phyloP scores from a whole-genome alignment of 345 rosid species.

The Heritiera fomes region DNA sequence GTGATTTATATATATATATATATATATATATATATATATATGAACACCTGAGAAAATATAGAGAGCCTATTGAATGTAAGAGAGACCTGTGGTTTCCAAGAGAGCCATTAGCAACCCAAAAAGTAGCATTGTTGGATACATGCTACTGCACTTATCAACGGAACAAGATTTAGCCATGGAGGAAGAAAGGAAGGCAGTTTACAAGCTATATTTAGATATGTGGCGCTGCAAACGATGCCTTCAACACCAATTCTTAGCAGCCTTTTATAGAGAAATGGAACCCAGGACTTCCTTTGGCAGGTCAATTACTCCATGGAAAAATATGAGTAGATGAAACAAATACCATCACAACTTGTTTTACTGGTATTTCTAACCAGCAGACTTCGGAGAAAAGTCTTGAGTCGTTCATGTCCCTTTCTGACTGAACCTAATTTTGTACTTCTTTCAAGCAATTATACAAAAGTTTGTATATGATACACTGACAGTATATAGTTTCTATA shows the following conservation, averaged over 20 bases:
- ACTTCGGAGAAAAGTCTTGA: too few species aligned
- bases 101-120: background rate
- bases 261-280: background rate
- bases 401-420: too few species aligned
- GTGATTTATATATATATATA: too few species aligned
- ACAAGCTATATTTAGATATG: too few species aligned
- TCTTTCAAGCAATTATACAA: too few species aligned
- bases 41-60: background rate
- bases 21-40: too few species aligned
- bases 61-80: background rate
- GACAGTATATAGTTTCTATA: too few species aligned
- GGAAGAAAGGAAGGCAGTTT: background rate
- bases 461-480: too few species aligned
- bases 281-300: background rate
- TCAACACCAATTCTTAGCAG: background rate
- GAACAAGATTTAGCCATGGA: conserved; percentile 7
- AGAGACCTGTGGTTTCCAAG: conserved; percentile 14
- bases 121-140: background rate
- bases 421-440: too few species aligned
- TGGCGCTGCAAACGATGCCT: background rate
- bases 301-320: background rate
- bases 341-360: too few species aligned
- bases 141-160: background rate
- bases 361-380: too few species aligned
- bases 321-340: too few species aligned